phyloP scores from a whole-genome alignment of 176 grass and related monocot species.

The Panicum miliaceum region DNA sequence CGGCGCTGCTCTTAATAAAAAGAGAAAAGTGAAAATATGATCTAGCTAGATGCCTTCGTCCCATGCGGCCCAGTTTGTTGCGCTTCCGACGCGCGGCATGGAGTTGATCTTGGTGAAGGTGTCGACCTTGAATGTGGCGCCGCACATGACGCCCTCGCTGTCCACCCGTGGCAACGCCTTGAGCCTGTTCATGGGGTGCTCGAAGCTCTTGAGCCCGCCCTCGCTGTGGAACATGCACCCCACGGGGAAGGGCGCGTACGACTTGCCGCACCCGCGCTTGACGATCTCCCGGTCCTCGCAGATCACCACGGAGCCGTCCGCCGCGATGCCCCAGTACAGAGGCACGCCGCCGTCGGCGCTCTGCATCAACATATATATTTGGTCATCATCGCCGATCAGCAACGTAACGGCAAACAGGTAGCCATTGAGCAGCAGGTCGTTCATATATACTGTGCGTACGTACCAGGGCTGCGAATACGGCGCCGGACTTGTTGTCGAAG shows the following conservation, averaged over 20 bases:
- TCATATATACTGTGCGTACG: too few relatives aligned
- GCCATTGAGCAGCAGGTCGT: too few relatives aligned
- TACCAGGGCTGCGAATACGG: constrained; percentile 78
- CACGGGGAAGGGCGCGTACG: constrained; percentile 83
- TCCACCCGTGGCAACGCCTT: constrained; percentile 88
- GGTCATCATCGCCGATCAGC: too few relatives aligned
- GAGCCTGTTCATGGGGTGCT: constrained; percentile 88
- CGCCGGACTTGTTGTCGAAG: constrained; percentile 69
- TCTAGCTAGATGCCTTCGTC: constrained; percentile 10
- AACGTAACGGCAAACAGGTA: too few relatives aligned
- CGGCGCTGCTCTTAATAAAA: too few relatives aligned
- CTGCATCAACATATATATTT: neutral
- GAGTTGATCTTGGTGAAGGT: constrained; percentile 78
- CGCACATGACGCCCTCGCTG: constrained; percentile 93
- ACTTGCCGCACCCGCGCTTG: constrained; percentile 75
- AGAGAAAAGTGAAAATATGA: too few relatives aligned
- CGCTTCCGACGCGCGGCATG: constrained; percentile 90
- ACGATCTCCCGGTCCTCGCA: constrained; percentile 69
- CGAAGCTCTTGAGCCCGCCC: constrained; percentile 91
- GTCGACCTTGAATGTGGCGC: constrained; percentile 92
- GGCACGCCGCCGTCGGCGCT: constrained; percentile 61
- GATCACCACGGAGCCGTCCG: constrained; percentile 86
- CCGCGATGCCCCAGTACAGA: constrained; percentile 81
- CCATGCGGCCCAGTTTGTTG: constrained; percentile 79
- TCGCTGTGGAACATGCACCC: constrained; percentile 99